phyloP scores from a whole-genome alignment of 306 rosid genomes.

The Cucurbita maxima region DNA sequence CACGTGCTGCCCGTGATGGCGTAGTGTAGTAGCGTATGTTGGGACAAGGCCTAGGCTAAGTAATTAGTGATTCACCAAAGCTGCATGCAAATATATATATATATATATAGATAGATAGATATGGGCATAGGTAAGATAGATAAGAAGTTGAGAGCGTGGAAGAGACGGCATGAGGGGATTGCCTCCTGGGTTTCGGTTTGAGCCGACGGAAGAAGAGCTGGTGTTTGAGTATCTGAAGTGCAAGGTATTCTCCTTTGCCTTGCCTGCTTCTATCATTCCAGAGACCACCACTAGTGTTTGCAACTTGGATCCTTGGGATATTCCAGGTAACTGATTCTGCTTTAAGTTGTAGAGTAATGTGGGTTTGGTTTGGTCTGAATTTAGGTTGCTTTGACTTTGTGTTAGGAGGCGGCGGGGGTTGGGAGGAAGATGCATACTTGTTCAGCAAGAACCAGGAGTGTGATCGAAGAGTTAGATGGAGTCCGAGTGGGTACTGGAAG shows the following conservation, averaged over 20 bases:
- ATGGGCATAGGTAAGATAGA: background rate
- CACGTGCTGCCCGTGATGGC: no score
- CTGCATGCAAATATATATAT: no score
- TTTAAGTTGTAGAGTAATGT: no score
- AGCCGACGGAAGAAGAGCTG: constrained; percentile 90
- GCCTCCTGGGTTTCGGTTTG: constrained; percentile 93
- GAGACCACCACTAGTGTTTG: constrained; percentile 48
- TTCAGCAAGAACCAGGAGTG: constrained; percentile 29
- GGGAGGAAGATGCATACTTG: constrained; percentile 50
- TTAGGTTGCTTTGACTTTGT: no score
- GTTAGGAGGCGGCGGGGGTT: constrained; percentile 4
- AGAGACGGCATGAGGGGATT: constrained; percentile 20
- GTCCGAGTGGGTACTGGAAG: constrained; percentile 78
- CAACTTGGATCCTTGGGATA: constrained; percentile 78
- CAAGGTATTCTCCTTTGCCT: constrained; percentile 51
- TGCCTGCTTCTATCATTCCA: constrained; percentile 81
- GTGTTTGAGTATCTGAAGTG: constrained; percentile 67
- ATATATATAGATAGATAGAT: no score
- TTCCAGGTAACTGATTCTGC: constrained; percentile 10
- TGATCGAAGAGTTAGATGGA: constrained; percentile 3
- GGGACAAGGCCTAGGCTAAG: no score
- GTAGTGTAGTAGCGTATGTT: no score
- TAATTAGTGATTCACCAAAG: no score
- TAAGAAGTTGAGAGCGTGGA: background rate
- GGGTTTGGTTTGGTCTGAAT: no score